These are phyloP conservation scores for Sphenostylis stenocarpa DNA, from an alignment of 306 rosid genomes.

Conservation along the genomic window DNA sequence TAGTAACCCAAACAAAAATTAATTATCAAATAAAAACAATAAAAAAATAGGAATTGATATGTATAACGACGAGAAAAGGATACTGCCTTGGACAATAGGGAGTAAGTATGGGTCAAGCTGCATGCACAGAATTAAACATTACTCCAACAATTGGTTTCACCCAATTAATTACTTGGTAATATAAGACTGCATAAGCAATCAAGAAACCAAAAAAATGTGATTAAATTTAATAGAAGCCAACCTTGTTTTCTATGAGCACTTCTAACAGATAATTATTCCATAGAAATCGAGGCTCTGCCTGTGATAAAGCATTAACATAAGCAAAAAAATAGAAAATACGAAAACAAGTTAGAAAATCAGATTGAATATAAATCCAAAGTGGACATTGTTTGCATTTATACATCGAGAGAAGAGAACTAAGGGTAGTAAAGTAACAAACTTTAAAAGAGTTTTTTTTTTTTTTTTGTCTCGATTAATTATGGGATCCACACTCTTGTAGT, in stretches of 20 bases:
- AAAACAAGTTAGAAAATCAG: constrained; percentile 16
- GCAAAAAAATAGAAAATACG: constrained; percentile 5
- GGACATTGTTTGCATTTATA: not conserved
- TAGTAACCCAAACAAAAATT: constrained; percentile 14
- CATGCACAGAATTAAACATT: constrained; percentile 35
- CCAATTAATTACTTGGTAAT: constrained; percentile 29
- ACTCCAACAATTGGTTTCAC: too few relatives aligned
- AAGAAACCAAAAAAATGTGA: constrained; percentile 18
- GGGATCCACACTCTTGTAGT: not conserved
- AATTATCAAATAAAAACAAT: not conserved
- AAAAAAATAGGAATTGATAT: not conserved
- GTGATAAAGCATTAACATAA: constrained; percentile 34
- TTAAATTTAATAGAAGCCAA: constrained; percentile 28
- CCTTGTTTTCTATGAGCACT: constrained; percentile 79
- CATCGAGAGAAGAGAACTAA: not conserved
- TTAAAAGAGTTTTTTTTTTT: constrained; percentile 1
- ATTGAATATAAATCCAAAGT: constrained; percentile 6
- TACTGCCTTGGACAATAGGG: constrained; percentile 85
- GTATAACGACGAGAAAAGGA: constrained; percentile 47
- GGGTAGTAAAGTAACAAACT: not conserved
- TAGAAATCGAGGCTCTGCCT: constrained; percentile 91
- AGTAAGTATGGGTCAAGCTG: constrained; percentile 87
- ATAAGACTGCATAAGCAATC: not conserved
- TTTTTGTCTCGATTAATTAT: too few relatives aligned
- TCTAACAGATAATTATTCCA: constrained; percentile 90